Base-by-base conservation (phyloP, 1,284 basidiomycete species). In the Anthracocystis walkeri region DNA sequence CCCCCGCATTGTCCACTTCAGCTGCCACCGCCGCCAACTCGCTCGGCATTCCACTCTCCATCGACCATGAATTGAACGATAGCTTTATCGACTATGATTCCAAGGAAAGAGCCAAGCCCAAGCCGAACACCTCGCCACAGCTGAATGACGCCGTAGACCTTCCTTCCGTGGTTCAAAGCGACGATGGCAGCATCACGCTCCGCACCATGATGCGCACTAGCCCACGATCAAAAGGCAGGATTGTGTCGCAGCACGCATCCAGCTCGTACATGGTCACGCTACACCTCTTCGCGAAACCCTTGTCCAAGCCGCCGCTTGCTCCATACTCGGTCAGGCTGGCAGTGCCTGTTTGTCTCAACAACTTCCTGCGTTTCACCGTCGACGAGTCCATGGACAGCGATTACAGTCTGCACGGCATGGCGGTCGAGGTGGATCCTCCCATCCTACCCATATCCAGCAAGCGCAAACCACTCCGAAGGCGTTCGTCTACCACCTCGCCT, bases 361-460 rank as follows among this genome's bases (percentile, higher is more conserved):
- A 76, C 25, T 74, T 52, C 45, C 29, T 76, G 55, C 70, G 54
- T 16, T 67, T 76, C 50, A 68, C 58, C 2, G 57, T 73, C 10
- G 74, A 76, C 42, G 69, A 73, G 12, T 62, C 70, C 20, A 63
- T 75, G 29, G 54, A 54, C 55, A 31, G 21, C 29, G 29, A 57
- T 11, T 45, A 55, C 18, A 53, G 64, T 0, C 29, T 42, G 50
- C 29, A 46, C 2, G 60, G 61, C n/a, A 61, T 75, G 29, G 62
- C 58, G 7, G 74, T 76, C 27, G 74, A 76, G 27, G 61, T 72
- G 29, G 69, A 72, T 50, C 69, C 74, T 21, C 62, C 64, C 1
- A 59, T 72, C 49, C 50, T 64, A n/a, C 63, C 66, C 2, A 21
- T 69, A 5, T 58, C 60, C 1, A 23, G 31, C n/a, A 46, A 41